A percentile compares a stretch with the other conserved stretches of the same genome.
Evolutionary conservation across 495 filamentous ascomycete genomes (phyloP).

Genomic region (Neurospora sp.): DNA sequence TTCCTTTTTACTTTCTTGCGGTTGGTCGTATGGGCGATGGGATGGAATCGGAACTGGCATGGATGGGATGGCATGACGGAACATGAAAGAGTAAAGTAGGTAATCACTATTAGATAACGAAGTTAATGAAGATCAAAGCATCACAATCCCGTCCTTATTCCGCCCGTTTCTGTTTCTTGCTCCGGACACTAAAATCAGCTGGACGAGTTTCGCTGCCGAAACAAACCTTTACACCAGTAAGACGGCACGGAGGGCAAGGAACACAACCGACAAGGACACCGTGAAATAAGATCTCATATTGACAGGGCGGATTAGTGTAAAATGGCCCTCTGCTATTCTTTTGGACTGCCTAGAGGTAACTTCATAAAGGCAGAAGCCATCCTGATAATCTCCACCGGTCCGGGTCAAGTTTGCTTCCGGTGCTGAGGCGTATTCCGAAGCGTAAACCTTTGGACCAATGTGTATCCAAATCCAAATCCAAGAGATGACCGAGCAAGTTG

Average conservation of each 20-base stretch:
- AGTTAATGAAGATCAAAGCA: not conserved
- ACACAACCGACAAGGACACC: not conserved
- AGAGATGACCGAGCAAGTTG: not conserved
- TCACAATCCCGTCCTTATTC: not conserved
- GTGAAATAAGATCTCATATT: not conserved
- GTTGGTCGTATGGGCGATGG: not conserved
- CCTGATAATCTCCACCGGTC: not conserved
- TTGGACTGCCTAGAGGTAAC: no score
- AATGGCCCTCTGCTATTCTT: not conserved
- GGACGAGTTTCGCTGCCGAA: not conserved
- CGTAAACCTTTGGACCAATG: not conserved
- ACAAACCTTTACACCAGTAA: not conserved
- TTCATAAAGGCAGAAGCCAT: not conserved
- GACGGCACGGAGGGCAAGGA: not conserved
- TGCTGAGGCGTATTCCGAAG: not conserved
- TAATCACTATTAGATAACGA: not conserved
- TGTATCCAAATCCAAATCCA: not conserved
- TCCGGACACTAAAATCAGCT: not conserved
- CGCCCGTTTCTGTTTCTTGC: not conserved
- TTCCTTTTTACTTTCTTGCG: not conserved
- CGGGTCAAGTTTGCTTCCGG: not conserved
- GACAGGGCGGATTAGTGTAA: not conserved
- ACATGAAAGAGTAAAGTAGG: not conserved
- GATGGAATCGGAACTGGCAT: not conserved
- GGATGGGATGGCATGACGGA: not conserved